Evolutionary conservation across 108 stramenopile genomes (phyloP).

Genomic region (Skeletonema costatum): DNA sequence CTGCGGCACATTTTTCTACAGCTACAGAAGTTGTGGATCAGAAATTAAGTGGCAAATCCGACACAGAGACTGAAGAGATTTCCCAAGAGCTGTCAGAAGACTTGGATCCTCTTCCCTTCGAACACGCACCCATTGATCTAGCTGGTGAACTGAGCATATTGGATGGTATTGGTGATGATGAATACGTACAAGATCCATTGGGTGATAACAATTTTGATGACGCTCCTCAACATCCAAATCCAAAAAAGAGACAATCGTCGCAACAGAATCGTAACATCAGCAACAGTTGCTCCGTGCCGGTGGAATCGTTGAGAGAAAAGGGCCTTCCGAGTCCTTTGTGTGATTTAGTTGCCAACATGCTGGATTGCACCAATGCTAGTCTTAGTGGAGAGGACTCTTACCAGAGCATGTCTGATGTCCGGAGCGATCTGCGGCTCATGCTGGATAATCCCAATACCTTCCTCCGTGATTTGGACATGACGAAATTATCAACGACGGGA

Average conservation of each 20-base stretch:
- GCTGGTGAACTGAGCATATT: background rate
- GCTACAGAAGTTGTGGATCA: background rate
- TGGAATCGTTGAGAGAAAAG: background rate
- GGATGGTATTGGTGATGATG: background rate
- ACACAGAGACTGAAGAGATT: background rate
- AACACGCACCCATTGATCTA: background rate
- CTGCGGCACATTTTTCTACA: background rate
- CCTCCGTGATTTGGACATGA: slow-evolving; percentile 7
- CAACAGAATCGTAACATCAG: background rate
- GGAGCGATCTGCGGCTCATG: slow-evolving; percentile 10
- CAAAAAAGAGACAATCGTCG: background rate
- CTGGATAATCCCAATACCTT: slow-evolving; percentile 7
- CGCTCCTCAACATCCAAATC: background rate
- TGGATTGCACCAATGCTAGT: slow-evolving; percentile 5
- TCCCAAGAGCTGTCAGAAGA: background rate
- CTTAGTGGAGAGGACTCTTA: slow-evolving; percentile 17
- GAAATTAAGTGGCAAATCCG: background rate
- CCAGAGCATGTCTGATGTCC: slow-evolving; percentile 1
- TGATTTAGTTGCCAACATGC: slow-evolving; percentile 23
- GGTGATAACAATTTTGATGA: too few species aligned
- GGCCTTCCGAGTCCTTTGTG: slow-evolving; percentile 12
- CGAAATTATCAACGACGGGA: slow-evolving; percentile 10
- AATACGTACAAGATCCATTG: too few species aligned
- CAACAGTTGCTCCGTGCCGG: background rate
- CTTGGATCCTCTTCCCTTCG: background rate